A percentile compares a stretch with the other conserved stretches of the same genome.
phyloP scores from a whole-genome alignment of 2,329 filamentous ascomycete species.

The Phialocephala sp. region DNA sequence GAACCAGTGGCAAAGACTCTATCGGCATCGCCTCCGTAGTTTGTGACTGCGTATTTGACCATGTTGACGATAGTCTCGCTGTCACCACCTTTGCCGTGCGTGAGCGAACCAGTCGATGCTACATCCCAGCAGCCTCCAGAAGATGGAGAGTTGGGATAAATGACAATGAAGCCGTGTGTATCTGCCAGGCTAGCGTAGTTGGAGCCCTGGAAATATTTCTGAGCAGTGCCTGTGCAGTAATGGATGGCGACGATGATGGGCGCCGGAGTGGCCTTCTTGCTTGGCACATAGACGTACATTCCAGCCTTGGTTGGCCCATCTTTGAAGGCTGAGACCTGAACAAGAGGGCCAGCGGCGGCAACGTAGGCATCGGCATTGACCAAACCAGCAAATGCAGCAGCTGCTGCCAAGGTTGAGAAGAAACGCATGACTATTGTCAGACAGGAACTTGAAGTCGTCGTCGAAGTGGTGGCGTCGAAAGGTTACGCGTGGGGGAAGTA shows the following conservation, averaged over 20 bases:
- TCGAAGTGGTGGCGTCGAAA: constrained; percentile 1
- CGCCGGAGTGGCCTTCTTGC: constrained; percentile 23
- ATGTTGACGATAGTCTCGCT: constrained; percentile 63
- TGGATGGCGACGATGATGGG: constrained; percentile 40
- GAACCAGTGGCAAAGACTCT: constrained; percentile 60
- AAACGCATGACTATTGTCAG: constrained; percentile 16
- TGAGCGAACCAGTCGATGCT: constrained; percentile 52
- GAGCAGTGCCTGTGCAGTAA: constrained; percentile 49
- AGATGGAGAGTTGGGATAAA: constrained; percentile 61
- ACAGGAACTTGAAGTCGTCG: neutral
- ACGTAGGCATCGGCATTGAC: constrained; percentile 19
- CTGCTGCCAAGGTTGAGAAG: constrained; percentile 14
- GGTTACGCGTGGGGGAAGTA: neutral
- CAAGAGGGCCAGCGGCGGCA: constrained; percentile 15
- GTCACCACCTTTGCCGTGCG: constrained; percentile 62
- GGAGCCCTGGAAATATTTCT: constrained; percentile 38
- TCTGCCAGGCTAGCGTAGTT: constrained; percentile 59
- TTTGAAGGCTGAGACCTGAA: constrained; percentile 33
- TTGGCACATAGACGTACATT: constrained; percentile 40
- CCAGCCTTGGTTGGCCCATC: constrained; percentile 32
- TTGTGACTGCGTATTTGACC: constrained; percentile 59
- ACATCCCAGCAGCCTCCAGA: constrained; percentile 65
- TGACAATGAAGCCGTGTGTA: constrained; percentile 62
- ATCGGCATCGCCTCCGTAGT: constrained; percentile 56
- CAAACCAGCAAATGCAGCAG: constrained; percentile 17